Conservation (phyloP, 2,329 filamentous ascomycete species). For the Zymoseptoria pseudotritici region DNA sequence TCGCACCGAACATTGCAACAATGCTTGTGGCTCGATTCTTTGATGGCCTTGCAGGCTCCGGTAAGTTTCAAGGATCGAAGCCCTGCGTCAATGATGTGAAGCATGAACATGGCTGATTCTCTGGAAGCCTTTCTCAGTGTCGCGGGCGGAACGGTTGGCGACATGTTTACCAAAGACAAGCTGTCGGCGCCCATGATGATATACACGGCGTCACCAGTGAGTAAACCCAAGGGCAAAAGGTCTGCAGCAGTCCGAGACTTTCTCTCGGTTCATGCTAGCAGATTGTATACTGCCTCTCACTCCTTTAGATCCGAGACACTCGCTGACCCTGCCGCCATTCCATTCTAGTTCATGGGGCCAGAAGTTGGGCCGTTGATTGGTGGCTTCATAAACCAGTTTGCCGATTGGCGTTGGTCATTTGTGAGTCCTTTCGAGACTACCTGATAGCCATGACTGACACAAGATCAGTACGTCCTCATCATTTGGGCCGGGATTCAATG, state of each 20-base stretch:
- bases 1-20: conserved; percentile 57
- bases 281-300: no score
- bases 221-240: no score
- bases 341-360: conserved; percentile 42
- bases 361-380: conserved; percentile 56
- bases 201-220: conserved; percentile 49
- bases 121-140: conserved; percentile 51
- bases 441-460: not conserved
- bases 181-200: conserved; percentile 80
- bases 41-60: conserved; percentile 58
- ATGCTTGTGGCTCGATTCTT: conserved; percentile 72
- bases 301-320: no score
- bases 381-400: conserved; percentile 74
- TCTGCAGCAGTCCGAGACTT: no score
- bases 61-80: no score
- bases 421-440: not conserved
- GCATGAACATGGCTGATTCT: no score
- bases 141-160: conserved; percentile 79
- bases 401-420: conserved; percentile 56
- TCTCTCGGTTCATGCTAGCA: no score
- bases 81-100: no score
- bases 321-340: no score
- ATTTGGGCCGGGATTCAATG: conserved; percentile 70
- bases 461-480: conserved; percentile 59
- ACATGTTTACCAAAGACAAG: conserved; percentile 62